Conservation (phyloP, 495 filamentous ascomycete genomes). For the Aspergillus wentii region DNA sequence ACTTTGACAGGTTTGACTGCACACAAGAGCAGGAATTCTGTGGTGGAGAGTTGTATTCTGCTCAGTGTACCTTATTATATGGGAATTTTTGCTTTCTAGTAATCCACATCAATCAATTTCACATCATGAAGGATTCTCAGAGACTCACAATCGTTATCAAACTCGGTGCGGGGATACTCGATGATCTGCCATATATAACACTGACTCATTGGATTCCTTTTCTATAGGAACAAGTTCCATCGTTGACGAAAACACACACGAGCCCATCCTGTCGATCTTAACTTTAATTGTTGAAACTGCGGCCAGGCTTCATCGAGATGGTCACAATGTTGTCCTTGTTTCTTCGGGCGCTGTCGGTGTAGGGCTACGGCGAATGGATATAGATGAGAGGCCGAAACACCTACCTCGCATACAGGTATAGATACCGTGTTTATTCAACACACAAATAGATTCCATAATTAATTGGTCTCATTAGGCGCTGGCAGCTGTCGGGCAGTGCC, state of each 20-base stretch:
- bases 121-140: constrained; percentile 21
- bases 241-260: constrained; percentile 94
- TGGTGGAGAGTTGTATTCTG: too few relatives aligned
- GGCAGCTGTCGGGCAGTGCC: constrained; percentile 93
- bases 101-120: background rate
- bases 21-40: too few relatives aligned
- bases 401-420: constrained; percentile 75
- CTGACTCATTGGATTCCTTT: constrained; percentile 9
- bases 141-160: constrained; percentile 84
- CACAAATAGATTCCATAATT: constrained; percentile 6
- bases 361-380: constrained; percentile 81
- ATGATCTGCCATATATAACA: constrained; percentile 8
- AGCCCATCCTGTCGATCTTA: constrained; percentile 88
- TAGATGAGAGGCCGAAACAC: constrained; percentile 83
- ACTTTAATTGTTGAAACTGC: constrained; percentile 90
- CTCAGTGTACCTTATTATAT: too few relatives aligned
- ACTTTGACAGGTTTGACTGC: too few relatives aligned
- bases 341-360: constrained; percentile 96
- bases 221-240: constrained; percentile 88
- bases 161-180: constrained; percentile 60
- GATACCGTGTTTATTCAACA: background rate
- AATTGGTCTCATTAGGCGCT: constrained; percentile 57
- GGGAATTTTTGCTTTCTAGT: background rate
- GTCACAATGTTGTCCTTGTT: constrained; percentile 89
- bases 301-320: constrained; percentile 77